These are phyloP conservation scores for Exophiala aquamarina DNA, from an alignment of 2,329 filamentous ascomycete species.

Conservation along the genomic window DNA sequence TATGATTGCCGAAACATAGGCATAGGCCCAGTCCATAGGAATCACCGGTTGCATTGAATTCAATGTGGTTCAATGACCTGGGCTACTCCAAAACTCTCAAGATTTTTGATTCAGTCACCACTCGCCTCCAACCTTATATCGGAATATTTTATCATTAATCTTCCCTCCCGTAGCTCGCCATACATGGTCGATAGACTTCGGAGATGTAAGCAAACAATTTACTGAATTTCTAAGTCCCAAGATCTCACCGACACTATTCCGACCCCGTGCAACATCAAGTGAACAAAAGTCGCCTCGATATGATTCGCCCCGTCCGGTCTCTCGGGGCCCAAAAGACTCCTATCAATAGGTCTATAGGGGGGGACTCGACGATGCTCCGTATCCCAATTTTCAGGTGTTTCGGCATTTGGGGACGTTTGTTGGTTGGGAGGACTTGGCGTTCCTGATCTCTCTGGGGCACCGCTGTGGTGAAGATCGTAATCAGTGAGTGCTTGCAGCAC, in stretches of 20 bases:
- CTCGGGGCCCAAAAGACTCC: background rate
- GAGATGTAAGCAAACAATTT: no score
- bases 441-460: slow-evolving; percentile 6
- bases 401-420: slow-evolving; percentile 3
- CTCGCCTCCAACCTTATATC: background rate
- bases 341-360: slow-evolving; percentile 40
- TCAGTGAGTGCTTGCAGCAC: slow-evolving; percentile 14
- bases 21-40: no score
- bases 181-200: background rate
- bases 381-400: slow-evolving; percentile 43
- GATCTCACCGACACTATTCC: slow-evolving; percentile 1
- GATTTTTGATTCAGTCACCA: no score
- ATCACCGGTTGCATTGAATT: no score
- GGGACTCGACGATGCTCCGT: slow-evolving; percentile 50
- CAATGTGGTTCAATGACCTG: no score
- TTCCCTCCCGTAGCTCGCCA: slow-evolving; percentile 3
- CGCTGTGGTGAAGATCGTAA: slow-evolving; percentile 21
- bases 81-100: no score
- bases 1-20: no score
- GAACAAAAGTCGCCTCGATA: slow-evolving; percentile 6
- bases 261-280: slow-evolving; percentile 5
- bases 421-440: background rate
- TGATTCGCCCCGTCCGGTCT: slow-evolving; percentile 6
- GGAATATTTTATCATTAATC: slow-evolving; percentile 1
- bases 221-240: no score